Evolutionary conservation across 129 eudicot species (phyloP), one percentile per base, ranked within the genome.

Genomic region (Smallanthus sonchifolius): DNA sequence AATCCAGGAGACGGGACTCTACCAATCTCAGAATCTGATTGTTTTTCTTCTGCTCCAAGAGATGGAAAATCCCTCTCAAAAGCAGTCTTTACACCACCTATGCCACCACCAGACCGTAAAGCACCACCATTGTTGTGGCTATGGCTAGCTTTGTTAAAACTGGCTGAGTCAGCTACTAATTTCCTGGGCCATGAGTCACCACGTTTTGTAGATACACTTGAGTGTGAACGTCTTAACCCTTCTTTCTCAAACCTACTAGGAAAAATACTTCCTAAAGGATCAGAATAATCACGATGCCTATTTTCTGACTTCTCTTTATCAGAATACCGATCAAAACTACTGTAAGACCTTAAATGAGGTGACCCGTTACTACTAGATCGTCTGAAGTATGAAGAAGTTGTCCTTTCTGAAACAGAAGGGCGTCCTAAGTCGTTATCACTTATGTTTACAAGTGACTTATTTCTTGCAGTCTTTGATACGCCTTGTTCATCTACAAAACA

Each of bases 1-100:
- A 88, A 83, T 11, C 96, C 97, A 73, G 99, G 97, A 79, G 97
- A 94, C 1, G 93, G 86, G 35, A 91, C 84, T 68, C 97, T 80
- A 45, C 87, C 86, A 44, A 85, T 71, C 28, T 88, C 99, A 0
- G 88, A 55, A 70, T 83, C 83, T 10, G 43, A 48, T 32, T 75
- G 88, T 74, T 83, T 88, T 55, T 91, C 97, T 61, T 91, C 97
- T 16, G 88, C 75, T 56, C 96, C 97, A 72, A 95, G 89, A n/a
- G 93, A 87, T 4, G 96, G 99, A 70, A 91, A 91, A 67, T 88
- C 96, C 72, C 84, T 87, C 70, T 91, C 96, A 75, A 95, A 86
- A 13, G 94, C 70, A 65, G 69, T 71, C 77, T 80, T 91, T 8
- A 79, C 86, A 55, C 78, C 66, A 45, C 82, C 39, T 52, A 75